phyloP scores from a whole-genome alignment of 345 rosid species.

The Hibiscus tridactylites region DNA sequence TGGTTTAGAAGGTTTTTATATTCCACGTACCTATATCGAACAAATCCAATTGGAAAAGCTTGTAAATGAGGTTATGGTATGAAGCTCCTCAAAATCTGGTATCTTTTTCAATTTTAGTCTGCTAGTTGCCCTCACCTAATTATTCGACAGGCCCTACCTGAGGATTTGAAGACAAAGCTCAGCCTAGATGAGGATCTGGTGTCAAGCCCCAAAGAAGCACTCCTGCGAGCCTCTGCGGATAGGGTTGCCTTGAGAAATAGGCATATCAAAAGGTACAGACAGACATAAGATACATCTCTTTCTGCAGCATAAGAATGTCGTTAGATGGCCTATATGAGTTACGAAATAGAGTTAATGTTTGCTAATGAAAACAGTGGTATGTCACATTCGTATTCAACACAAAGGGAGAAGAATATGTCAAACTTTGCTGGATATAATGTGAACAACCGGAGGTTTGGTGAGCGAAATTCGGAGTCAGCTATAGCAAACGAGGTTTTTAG shows the following conservation, averaged over 20 bases:
- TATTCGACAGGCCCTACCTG: slow-evolving; percentile 61
- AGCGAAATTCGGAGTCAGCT: slow-evolving; percentile 31
- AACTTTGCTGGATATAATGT: slow-evolving; percentile 33
- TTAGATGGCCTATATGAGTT: not conserved
- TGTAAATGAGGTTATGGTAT: slow-evolving; percentile 80
- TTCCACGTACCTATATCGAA: slow-evolving; percentile 83
- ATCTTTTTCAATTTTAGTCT: not conserved
- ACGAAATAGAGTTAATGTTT: not conserved
- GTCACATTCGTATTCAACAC: slow-evolving; percentile 87
- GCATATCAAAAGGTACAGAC: slow-evolving; percentile 54
- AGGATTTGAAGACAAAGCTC: slow-evolving; percentile 71
- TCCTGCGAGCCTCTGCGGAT: slow-evolving; percentile 59
- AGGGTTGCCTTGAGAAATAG: slow-evolving; percentile 62
- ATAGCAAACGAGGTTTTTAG: slow-evolving; percentile 45
- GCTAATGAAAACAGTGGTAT: slow-evolving; percentile 43
- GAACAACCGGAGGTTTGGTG: slow-evolving; percentile 31
- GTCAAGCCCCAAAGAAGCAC: slow-evolving; percentile 78
- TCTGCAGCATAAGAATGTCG: not conserved
- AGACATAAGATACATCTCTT: slow-evolving; percentile 7
- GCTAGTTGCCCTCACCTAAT: slow-evolving; percentile 12
- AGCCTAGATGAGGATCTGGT: slow-evolving; percentile 81
- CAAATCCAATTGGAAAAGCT: slow-evolving; percentile 86
- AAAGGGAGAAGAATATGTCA: slow-evolving; percentile 57
- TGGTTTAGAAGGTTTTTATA: slow-evolving; percentile 70
- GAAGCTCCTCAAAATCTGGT: slow-evolving; percentile 12